Evolutionary conservation across 2,329 filamentous ascomycete genomes (phyloP), one percentile per base, ranked within the genome.

Genomic region (Talaromyces sp.): DNA sequence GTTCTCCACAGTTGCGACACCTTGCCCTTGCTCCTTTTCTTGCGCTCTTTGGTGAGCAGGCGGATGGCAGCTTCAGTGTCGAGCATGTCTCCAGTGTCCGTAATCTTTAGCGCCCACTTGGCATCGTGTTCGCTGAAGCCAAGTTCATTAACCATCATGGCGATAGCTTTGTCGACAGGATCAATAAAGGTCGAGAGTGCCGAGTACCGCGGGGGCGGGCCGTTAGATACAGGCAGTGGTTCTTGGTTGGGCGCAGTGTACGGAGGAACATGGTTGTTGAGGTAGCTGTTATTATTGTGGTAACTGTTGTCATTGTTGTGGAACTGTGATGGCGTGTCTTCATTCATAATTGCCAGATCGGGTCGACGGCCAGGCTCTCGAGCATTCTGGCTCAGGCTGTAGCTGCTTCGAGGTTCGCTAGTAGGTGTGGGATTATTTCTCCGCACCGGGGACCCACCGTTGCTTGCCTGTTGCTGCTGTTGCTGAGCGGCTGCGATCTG

Each of bases 61-160:
- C 84, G 80, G 24, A 87, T 80, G 0, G 85, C 85, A 4, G 80
- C 78, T 65, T 85, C 79, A 10, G 84, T 77, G 60, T 86, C 76
- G 63, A 87, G 73, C 0, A 83, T 83, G 64, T 85, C 82, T 0
- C 84, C 85, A 14, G 79, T 80, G 68, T 87, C 85, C 5, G 84
- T 87, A 65, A 81, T 78, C 46, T 80, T 79, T 19, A 88, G 72
- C 19, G 85, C 85, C 66, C 81, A 79, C 61, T 81, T 80, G 8
- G 84, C 84, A 63, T 85, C 78, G 19, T 79, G 77, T 17, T 80
- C 73, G 8, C 77, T 77, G 64, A 87, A 88, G 0, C 85, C 85
- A 70, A 87, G 83, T 38, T 85, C 81, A 5, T 72, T 65, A 11
- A 86, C 82, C 59, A 88, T 82, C 49, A 79, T 75, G 53, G 77